Evolutionary conservation across 169 alveolate species (phyloP).

Genomic region (Amoebophrya sp.): DNA sequence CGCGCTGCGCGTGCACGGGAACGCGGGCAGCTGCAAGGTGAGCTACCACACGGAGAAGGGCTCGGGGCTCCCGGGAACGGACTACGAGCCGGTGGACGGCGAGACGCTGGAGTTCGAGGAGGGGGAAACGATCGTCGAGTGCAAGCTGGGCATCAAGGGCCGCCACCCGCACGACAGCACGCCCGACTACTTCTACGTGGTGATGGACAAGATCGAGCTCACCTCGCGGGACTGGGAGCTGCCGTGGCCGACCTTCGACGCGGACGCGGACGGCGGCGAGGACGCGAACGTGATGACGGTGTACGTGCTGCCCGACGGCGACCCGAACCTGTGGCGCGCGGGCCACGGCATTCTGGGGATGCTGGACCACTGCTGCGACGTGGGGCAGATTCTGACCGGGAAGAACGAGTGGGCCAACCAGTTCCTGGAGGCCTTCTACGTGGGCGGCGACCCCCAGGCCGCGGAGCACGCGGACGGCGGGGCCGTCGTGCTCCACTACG

Average conservation of each 20-base stretch:
- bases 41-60: background rate
- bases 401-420: background rate
- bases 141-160: background rate
- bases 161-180: background rate
- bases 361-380: background rate
- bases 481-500: background rate
- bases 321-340: background rate
- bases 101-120: background rate
- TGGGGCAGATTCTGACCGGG: background rate
- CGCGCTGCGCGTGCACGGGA: conserved; percentile 17
- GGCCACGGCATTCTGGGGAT: background rate
- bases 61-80: background rate
- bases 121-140: background rate
- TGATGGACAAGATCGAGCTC: conserved; percentile 2
- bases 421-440: background rate
- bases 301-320: background rate
- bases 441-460: background rate
- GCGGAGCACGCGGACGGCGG: background rate
- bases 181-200: background rate
- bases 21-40: background rate
- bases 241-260: background rate
- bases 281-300: conserved; percentile 16
- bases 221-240: background rate
- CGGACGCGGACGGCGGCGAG: background rate
- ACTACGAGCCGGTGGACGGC: background rate